Conservation (phyloP, 2,329 filamentous ascomycete genomes). For the Talaromyces atroroseus region DNA sequence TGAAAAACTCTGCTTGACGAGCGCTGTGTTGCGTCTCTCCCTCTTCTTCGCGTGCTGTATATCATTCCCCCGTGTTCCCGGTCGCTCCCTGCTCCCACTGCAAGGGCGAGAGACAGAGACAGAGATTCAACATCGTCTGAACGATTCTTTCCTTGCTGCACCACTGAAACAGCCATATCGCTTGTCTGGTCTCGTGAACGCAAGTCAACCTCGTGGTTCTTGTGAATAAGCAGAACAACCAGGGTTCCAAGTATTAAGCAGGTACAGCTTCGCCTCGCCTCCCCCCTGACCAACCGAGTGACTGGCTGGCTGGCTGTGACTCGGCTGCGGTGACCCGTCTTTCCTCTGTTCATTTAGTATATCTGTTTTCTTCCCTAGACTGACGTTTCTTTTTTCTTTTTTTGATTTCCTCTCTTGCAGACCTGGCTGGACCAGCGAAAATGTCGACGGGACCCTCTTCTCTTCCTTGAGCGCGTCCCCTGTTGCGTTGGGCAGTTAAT, state of each 20-base stretch:
- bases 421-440: conserved; percentile 20
- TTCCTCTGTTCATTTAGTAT: background rate
- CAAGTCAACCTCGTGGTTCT: conserved; percentile 6
- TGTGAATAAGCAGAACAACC: background rate
- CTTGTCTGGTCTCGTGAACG: conserved; percentile 8
- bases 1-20: too few species aligned
- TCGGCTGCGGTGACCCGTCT: background rate
- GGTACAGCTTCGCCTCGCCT: conserved; percentile 9
- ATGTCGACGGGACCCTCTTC: conserved; percentile 28
- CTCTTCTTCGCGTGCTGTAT: background rate
- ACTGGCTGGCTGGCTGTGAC: background rate
- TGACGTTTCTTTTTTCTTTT: background rate
- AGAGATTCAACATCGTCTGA: conserved; percentile 14
- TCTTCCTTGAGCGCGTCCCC: conserved; percentile 30
- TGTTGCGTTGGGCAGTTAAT: conserved; percentile 23
- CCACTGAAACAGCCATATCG: background rate
- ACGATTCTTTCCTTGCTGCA: background rate
- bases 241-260: conserved; percentile 13
- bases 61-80: background rate
- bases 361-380: background rate
- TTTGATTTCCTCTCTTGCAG: background rate
- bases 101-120: conserved; percentile 3
- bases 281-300: background rate
- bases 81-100: background rate
- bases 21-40: too few species aligned